phyloP scores from a whole-genome alignment of 2,329 filamentous ascomycete genomes.

The Colletotrichum echinochloae region DNA sequence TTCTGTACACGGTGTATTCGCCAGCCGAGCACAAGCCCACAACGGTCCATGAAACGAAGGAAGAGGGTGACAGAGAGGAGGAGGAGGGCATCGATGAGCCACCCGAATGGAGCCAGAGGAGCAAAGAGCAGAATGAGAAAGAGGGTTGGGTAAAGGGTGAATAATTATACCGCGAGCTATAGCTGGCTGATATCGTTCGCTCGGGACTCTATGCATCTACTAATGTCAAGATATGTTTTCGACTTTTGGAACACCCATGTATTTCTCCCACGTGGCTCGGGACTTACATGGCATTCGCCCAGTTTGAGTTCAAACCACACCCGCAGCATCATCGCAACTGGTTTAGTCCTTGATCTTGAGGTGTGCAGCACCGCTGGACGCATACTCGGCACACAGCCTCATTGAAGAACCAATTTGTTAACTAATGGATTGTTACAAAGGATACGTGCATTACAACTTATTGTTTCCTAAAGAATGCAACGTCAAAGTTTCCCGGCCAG shows the following conservation, averaged over 20 bases:
- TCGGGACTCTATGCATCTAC: background rate
- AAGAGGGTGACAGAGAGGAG: constrained; percentile 71
- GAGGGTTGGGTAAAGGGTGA: constrained; percentile 62
- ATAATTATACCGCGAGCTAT: background rate
- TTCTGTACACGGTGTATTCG: constrained; percentile 72
- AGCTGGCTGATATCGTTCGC: background rate
- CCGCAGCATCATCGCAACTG: background rate
- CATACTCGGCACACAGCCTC: background rate
- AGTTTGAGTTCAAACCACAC: background rate
- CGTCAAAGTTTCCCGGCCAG: constrained; percentile 17
- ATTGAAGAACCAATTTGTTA: background rate
- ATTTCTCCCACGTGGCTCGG: background rate
- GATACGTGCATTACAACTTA: no score
- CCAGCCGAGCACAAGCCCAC: constrained; percentile 71
- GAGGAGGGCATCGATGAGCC: constrained; percentile 71
- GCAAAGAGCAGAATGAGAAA: constrained; percentile 70
- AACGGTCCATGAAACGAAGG: constrained; percentile 72
- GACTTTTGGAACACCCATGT: accelerated
- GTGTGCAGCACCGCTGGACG: background rate
- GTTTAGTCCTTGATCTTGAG: background rate
- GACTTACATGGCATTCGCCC: background rate
- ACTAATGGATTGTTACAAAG: no score
- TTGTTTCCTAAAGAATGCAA: background rate
- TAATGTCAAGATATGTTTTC: no score
- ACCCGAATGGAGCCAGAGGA: constrained; percentile 68